phyloP scores from a whole-genome alignment of 2,329 filamentous ascomycete species.

The Cercospora citrullina region DNA sequence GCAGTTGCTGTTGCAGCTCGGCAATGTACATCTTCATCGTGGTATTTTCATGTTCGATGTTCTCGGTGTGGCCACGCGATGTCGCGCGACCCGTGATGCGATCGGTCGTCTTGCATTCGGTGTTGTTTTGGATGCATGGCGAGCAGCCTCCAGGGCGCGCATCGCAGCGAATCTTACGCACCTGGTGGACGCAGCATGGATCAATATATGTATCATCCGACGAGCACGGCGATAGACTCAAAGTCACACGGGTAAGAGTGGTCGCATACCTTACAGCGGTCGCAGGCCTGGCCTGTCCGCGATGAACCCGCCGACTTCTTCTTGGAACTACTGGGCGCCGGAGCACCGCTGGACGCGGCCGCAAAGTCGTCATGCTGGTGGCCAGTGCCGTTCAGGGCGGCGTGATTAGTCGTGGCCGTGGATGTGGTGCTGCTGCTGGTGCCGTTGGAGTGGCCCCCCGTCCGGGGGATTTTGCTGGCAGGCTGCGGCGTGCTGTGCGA shows the following conservation, averaged over 20 bases:
- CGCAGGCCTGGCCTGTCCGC: conserved; percentile 80
- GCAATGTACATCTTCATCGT: conserved; percentile 66
- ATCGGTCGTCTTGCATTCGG: conserved; percentile 82
- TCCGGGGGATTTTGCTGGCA: conserved; percentile 10
- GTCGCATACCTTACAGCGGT: conserved; percentile 72
- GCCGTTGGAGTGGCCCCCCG: conserved; percentile 7
- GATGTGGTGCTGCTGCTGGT: conserved; percentile 2
- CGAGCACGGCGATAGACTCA: not conserved
- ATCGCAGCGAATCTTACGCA: conserved; percentile 87
- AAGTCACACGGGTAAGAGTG: not conserved
- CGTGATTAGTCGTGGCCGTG: not conserved
- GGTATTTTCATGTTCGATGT: conserved; percentile 71
- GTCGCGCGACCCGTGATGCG: conserved; percentile 80
- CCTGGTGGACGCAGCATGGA: conserved; percentile 46
- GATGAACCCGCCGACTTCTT: conserved; percentile 56
- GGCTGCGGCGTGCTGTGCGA: conserved; percentile 6
- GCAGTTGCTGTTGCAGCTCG: conserved; percentile 67
- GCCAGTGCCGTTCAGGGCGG: not conserved
- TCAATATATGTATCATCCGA: not conserved
- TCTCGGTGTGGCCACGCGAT: conserved; percentile 73
- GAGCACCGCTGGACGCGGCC: not conserved
- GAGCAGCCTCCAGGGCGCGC: conserved; percentile 77
- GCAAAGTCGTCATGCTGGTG: not conserved
- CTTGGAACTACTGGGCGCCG: conserved; percentile 14
- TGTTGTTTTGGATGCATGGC: conserved; percentile 72